Base-by-base conservation (phyloP, 2,329 filamentous ascomycete genomes). In the Zasmidium cellare region DNA sequence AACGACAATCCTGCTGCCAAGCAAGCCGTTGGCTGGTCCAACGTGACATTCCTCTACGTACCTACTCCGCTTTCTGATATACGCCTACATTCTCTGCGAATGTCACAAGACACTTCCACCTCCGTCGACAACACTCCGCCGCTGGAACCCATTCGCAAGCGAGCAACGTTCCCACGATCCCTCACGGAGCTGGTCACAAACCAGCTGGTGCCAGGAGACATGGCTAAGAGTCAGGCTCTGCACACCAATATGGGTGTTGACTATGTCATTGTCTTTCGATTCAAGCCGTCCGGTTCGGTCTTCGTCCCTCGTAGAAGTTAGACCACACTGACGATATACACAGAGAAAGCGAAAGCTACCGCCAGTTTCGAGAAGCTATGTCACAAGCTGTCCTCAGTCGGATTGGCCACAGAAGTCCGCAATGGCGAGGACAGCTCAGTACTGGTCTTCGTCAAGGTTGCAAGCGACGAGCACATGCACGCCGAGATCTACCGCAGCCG, bases 321-420 rank as follows among this genome's bases (percentile, higher is more conserved):
- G 41, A 19, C 9, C 12, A 48, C 16, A 7, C 45, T 51, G 24
- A 55, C 53, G 20, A 11, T 55, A 24, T 11, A n/a, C 19, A 41
- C 66, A 91, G 90, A 88, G 66, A 86, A 84, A 67, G 76, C 79
- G 41, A 81, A 89, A 71, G 90, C 92, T 16, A 84, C 88, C 71
- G 84, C 86, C 16, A 83, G 87, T 66, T 96, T 96, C 71, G 84
- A 89, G 63, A 86, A 88, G 69, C 86, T 97, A 44, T 82, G 96
- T 67, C 79, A 89, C 68, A 84, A 86, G 41, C 83, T 99, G 41
- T 85, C 89, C 28, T 80, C 82, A 50, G 89, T 92, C 46, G 92
- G 93, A n/a, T 82, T 97, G 61, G 85, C 89, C 45, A 92, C 90
- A 9, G 91, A 97, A 76, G 92, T 96, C 51, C 89, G 94, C 63